A percentile compares a stretch with the other conserved stretches of the same genome.
phyloP scores from a whole-genome alignment of 495 filamentous ascomycete species.

The Penicillium paradoxum region DNA sequence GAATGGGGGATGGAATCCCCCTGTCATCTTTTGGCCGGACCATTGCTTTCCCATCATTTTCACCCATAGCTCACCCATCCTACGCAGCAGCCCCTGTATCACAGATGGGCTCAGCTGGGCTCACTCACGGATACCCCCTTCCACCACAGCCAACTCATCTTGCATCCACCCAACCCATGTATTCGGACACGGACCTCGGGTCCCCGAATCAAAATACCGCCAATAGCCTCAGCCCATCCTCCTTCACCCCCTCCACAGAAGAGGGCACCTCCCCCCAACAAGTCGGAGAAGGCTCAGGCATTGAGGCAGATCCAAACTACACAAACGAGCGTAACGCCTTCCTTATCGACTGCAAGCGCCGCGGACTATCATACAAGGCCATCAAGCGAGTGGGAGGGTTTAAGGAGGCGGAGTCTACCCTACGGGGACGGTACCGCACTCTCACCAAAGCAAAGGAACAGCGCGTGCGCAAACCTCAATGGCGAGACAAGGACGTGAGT shows the following conservation, averaged over 20 bases:
- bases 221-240: background rate
- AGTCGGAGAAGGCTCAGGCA: background rate
- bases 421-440: slow-evolving; percentile 73
- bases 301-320: slow-evolving; percentile 8
- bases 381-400: slow-evolving; percentile 65
- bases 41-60: too few relatives aligned
- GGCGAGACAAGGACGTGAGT: slow-evolving; percentile 74
- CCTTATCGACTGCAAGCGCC: slow-evolving; percentile 56
- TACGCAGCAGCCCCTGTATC: background rate
- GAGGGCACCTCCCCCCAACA: background rate
- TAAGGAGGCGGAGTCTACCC: slow-evolving; percentile 77
- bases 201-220: background rate
- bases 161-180: background rate
- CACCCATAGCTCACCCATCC: background rate
- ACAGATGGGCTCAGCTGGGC: background rate
- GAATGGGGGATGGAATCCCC: background rate
- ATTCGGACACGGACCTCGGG: background rate
- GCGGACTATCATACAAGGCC: slow-evolving; percentile 73
- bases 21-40: background rate
- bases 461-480: slow-evolving; percentile 72
- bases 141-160: background rate
- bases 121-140: background rate
- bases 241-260: background rate
- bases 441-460: slow-evolving; percentile 72
- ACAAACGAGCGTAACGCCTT: slow-evolving; percentile 52